phyloP scores from a whole-genome alignment of 768 basidiomycete species.

The Lactifluus piperatus region DNA sequence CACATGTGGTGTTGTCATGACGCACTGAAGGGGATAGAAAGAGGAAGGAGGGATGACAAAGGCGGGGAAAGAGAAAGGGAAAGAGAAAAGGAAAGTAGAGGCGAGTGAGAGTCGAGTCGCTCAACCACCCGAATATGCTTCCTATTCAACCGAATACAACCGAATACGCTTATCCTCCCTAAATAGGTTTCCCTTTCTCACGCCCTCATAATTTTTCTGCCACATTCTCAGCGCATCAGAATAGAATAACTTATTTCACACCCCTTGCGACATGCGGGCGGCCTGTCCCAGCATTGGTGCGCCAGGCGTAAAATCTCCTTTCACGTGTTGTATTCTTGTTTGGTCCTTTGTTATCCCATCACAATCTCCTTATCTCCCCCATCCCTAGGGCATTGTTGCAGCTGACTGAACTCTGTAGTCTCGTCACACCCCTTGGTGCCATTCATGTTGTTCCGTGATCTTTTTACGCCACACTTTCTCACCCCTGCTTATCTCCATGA shows the following conservation, averaged over 20 bases:
- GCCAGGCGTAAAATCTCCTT: too few species aligned
- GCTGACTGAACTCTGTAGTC: neutral
- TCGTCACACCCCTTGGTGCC: neutral
- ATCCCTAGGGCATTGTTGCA: too few species aligned
- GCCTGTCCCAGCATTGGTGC: too few species aligned
- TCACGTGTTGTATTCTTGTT: neutral
- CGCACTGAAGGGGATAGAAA: constrained; percentile 4
- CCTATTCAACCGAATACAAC: neutral
- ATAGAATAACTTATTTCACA: too few species aligned
- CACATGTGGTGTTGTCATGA: constrained; percentile 78
- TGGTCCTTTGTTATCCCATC: neutral
- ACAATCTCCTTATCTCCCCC: neutral
- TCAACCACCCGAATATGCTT: too few species aligned
- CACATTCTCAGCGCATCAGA: too few species aligned
- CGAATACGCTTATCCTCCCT: neutral
- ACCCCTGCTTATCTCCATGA: neutral
- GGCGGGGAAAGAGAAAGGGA: constrained; percentile 11
- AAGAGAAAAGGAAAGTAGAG: too few species aligned
- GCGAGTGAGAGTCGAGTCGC: too few species aligned
- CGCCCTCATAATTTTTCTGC: neutral
- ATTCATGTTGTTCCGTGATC: too few species aligned
- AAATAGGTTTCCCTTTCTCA: neutral
- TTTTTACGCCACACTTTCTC: neutral
- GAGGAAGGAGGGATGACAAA: constrained; percentile 13
- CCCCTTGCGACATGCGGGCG: neutral